Evolutionary conservation across 2,329 filamentous ascomycete species (phyloP), one percentile per base, ranked within the genome.

Genomic region (Microdochium bolleyi): DNA sequence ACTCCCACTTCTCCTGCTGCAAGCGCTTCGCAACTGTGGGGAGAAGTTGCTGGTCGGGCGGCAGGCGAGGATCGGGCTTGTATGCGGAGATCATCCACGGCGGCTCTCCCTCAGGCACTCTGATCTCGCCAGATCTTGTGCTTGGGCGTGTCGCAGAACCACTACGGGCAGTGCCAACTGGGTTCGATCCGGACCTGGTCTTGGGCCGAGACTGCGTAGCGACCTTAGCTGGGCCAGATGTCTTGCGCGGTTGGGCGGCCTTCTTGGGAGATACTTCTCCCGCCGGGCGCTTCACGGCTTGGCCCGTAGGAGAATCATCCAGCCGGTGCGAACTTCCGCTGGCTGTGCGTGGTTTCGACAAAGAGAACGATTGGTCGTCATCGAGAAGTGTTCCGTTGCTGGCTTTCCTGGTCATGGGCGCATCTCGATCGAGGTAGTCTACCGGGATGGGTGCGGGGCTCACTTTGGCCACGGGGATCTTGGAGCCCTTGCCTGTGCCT

Each of bases 51-150:
- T 99, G 89, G 56, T 99, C 94, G 0, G 91, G 94, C 5, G 94
- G 94, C 32, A 99, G 76, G 55, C 91, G 86, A 27, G 94, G 94
- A 65, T 99, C 94, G 0, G 94, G 94, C 64, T 95, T 95, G 70
- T 96, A 99, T 70, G 95, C 90, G 22, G 88, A 89, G 48, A 94
- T 82, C 70, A 97, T 82, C 94, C 94, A 99, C 51, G 94, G 94
- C 10, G 94, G 91, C 52, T 97, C 92, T 21, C 94, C 94, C 73
- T 97, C 94, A 1, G 92, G 92, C 44, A 85, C 82, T 64, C 89
- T 68, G 27, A 78, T 59, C 54, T 81, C 81, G 21, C 83, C 84
- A 7, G 82, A 83, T 55, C 83, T 76, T 1, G 85, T 88, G 2
- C 75, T 72, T 21, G 85, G 84, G 14, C 84, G 77, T 32, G 78